phyloP scores from a whole-genome alignment of 2,329 filamentous ascomycete genomes.

The Cladosporium cucumerinum region DNA sequence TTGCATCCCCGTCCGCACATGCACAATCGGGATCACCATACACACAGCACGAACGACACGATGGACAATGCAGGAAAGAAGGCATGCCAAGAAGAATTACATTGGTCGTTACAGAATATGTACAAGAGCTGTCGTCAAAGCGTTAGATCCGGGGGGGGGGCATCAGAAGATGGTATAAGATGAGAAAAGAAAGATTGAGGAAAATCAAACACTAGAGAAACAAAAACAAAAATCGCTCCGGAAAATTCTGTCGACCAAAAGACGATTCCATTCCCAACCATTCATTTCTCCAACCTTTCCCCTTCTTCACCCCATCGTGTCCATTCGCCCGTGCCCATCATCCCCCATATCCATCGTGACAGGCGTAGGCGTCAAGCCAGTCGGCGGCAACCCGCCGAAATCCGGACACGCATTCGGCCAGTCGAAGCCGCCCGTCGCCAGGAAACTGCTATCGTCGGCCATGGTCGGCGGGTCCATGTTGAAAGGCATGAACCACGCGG shows the following conservation, averaged over 20 bases:
- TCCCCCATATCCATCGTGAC: conserved; percentile 20
- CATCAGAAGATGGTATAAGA: neutral
- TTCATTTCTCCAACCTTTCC: neutral
- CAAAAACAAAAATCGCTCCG: neutral
- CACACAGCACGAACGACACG: neutral
- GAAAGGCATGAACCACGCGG: conserved; percentile 90
- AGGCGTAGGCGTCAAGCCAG: conserved; percentile 23
- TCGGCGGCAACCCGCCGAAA: conserved; percentile 24
- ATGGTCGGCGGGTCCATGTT: conserved; percentile 71
- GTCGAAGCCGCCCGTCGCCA: conserved; percentile 29
- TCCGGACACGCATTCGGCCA: conserved; percentile 30
- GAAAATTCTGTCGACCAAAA: neutral
- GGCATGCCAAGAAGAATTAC: neutral
- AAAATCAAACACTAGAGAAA: neutral
- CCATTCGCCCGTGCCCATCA: conserved; percentile 4
- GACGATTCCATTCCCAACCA: neutral
- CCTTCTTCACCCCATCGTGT: conserved; percentile 9
- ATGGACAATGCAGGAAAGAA: neutral
- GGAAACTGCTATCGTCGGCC: conserved; percentile 37
- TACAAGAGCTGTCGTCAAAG: neutral
- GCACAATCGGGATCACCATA: neutral
- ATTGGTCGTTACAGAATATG: conserved; percentile 7
- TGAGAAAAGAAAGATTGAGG: neutral
- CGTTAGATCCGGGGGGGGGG: neutral
- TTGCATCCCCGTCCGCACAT: neutral